These are phyloP conservation scores for Nevesoporus exiguus DNA, from an alignment of 768 basidiomycete species.

Conservation along the genomic window DNA sequence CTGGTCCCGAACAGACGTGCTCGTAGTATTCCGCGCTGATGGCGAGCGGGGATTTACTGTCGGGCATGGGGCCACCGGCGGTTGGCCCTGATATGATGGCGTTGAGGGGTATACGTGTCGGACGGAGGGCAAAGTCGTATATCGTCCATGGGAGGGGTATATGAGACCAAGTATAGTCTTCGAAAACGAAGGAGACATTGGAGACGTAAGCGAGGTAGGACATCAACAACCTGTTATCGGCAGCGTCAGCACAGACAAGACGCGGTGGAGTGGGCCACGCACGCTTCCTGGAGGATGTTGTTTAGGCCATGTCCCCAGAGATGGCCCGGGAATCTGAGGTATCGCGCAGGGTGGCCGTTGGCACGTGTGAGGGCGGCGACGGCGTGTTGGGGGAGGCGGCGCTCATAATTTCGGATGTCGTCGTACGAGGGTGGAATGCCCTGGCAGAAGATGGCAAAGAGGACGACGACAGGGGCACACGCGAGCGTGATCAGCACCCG, in stretches of 20 bases:
- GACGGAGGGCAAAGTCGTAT: slow-evolving; percentile 51
- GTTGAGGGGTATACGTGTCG: slow-evolving; percentile 52
- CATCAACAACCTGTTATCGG: slow-evolving; percentile 39
- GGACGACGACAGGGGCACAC: slow-evolving; percentile 20
- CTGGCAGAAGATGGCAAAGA: slow-evolving; percentile 31
- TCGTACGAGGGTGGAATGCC: slow-evolving; percentile 40
- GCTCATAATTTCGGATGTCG: slow-evolving; percentile 36
- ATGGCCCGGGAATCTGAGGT: slow-evolving; percentile 51
- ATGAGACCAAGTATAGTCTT: slow-evolving; percentile 61
- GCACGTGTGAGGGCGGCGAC: slow-evolving; percentile 12
- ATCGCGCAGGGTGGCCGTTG: slow-evolving; percentile 24
- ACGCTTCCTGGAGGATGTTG: slow-evolving; percentile 62
- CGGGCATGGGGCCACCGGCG: slow-evolving; percentile 43
- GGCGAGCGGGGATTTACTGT: slow-evolving; percentile 32
- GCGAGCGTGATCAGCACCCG: slow-evolving; percentile 26
- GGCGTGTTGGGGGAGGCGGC: slow-evolving; percentile 39
- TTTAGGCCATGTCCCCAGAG: slow-evolving; percentile 62
- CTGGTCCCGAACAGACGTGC: slow-evolving; percentile 39
- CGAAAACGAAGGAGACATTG: slow-evolving; percentile 57
- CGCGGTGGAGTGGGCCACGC: slow-evolving; percentile 19
- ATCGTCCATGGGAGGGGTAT: slow-evolving; percentile 50
- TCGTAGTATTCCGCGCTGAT: slow-evolving; percentile 51
- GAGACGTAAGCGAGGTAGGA: slow-evolving; percentile 49
- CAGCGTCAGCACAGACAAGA: not conserved
- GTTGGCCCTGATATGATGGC: slow-evolving; percentile 57